Percentiles rank a stretch among this genome's conserved stretches.
Conservation (phyloP, 2,329 filamentous ascomycete genomes). For the Albophoma yamanashiensis region DNA sequence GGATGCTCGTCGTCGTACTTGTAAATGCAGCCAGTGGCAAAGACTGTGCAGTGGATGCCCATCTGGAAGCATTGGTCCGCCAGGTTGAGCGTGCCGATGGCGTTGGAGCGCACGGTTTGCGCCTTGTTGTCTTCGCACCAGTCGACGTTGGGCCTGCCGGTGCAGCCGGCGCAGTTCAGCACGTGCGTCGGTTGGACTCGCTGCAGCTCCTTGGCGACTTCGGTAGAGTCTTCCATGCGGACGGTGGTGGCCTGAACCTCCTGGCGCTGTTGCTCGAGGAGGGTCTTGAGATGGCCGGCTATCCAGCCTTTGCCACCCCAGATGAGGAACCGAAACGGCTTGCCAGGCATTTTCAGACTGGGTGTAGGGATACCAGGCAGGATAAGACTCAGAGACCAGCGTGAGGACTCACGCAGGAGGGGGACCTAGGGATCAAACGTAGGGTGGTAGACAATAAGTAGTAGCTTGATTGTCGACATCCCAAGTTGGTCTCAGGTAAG, state of each 20-base stretch:
- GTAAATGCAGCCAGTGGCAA: constrained; percentile 59
- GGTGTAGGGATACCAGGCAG: too few relatives aligned
- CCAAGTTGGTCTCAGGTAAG: too few relatives aligned
- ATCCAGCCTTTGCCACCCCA: constrained; percentile 42
- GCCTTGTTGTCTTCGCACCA: constrained; percentile 62
- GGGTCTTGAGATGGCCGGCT: constrained; percentile 46
- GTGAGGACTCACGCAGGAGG: too few relatives aligned
- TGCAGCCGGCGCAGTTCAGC: constrained; percentile 55
- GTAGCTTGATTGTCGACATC: too few relatives aligned
- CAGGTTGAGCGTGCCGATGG: constrained; percentile 53
- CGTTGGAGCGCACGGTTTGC: constrained; percentile 56
- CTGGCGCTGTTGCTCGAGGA: constrained; percentile 50
- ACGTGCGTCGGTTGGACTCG: constrained; percentile 53
- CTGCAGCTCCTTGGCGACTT: constrained; percentile 45
- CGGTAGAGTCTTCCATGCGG: constrained; percentile 53
- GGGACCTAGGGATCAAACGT: too few relatives aligned
- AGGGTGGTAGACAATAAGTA: too few relatives aligned
- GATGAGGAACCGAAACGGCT: constrained; percentile 9
- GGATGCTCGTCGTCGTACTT: constrained; percentile 50
- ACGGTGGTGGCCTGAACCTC: constrained; percentile 48
- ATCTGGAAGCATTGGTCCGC: constrained; percentile 20
- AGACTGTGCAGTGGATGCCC: constrained; percentile 52
- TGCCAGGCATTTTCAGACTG: not conserved
- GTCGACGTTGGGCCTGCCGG: constrained; percentile 57
- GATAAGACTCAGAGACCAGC: too few relatives aligned